Conservation (phyloP, 2,329 filamentous ascomycete genomes). For the Truncatella angustata region DNA sequence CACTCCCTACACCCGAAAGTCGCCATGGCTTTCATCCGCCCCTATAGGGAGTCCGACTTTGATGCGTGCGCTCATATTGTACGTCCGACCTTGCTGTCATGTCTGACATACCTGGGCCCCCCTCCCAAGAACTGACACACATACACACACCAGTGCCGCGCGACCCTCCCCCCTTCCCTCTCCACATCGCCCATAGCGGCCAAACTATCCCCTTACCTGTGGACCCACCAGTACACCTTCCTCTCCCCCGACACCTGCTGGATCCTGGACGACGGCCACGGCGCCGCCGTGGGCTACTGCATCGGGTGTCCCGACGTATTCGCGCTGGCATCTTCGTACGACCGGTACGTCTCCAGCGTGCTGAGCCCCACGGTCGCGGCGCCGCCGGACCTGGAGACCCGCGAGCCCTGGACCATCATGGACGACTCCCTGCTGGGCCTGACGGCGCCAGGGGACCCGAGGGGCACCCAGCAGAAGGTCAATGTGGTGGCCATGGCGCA, state of each 20-base stretch:
- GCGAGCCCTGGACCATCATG: conserved; percentile 29
- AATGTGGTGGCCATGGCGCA: conserved; percentile 38
- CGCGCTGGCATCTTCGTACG: conserved; percentile 37
- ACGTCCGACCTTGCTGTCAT: conserved; percentile 9
- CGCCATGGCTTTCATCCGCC: conserved; percentile 45
- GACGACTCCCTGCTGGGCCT: conserved; percentile 11
- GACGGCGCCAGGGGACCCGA: conserved; percentile 10
- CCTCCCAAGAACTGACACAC: background rate
- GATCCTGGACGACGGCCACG: conserved; percentile 46
- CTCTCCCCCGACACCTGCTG: conserved; percentile 44
- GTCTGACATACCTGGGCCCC: background rate
- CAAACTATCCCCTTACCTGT: conserved; percentile 45
- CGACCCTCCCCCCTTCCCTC: conserved; percentile 45
- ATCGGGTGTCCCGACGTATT: conserved; percentile 43
- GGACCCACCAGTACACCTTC: conserved; percentile 49
- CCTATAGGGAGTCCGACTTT: conserved; percentile 36
- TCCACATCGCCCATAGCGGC: conserved; percentile 29
- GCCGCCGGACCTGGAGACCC: conserved; percentile 25
- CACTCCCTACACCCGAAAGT: background rate
- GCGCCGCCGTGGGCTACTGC: conserved; percentile 46
- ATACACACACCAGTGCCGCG: conserved; percentile 38
- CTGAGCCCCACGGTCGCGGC: conserved; percentile 26
- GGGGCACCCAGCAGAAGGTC: conserved; percentile 11
- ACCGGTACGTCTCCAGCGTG: conserved; percentile 34
- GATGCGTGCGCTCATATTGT: conserved; percentile 41